These are phyloP conservation scores for Pterula multifida DNA, from an alignment of 1,284 basidiomycete genomes.

Conservation along the genomic window DNA sequence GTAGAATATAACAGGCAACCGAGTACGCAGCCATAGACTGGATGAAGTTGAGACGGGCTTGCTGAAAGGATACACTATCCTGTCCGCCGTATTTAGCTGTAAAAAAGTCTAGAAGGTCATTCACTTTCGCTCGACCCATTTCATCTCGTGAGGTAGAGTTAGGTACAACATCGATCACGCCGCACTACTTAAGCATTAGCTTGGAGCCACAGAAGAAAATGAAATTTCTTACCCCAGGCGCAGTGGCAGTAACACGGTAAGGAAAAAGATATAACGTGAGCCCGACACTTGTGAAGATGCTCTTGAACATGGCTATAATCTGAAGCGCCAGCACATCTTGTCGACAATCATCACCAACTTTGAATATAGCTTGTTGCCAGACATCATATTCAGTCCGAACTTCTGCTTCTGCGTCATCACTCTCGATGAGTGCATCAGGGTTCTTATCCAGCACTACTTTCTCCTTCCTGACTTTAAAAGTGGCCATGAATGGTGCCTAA, in stretches of 20 bases:
- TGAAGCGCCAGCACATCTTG: slow-evolving; percentile 97
- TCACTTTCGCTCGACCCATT: slow-evolving; percentile 98
- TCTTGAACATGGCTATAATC: slow-evolving; percentile 99
- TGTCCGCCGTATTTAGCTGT: slow-evolving; percentile 87
- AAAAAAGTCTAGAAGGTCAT: slow-evolving; percentile 92
- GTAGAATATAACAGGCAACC: slow-evolving; percentile 94
- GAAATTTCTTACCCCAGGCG: slow-evolving; percentile 66
- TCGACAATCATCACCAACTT: slow-evolving; percentile 98
- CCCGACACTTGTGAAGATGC: slow-evolving; percentile 85
- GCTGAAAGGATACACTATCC: slow-evolving; percentile 86
- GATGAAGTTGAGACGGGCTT: slow-evolving; percentile 91
- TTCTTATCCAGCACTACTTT: slow-evolving; percentile 47
- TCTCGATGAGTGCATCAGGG: slow-evolving; percentile 59
- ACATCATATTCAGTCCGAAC: slow-evolving; percentile 70
- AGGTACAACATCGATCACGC: slow-evolving; percentile 97
- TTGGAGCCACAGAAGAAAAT: slow-evolving; percentile 1
- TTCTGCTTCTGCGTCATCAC: slow-evolving; percentile 43
- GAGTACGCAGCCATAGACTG: slow-evolving; percentile 99
- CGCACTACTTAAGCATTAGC: slow-evolving; percentile 47
- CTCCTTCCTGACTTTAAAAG: slow-evolving; percentile 94
- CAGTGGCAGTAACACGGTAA: slow-evolving; percentile 95
- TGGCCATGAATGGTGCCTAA: slow-evolving; percentile 99
- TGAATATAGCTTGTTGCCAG: slow-evolving; percentile 99
- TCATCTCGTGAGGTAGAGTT: slow-evolving; percentile 98
- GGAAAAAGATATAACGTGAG: slow-evolving; percentile 90